These are phyloP conservation scores for Rossbeevera mucosa DNA, from an alignment of 768 basidiomycete species.

Conservation along the genomic window DNA sequence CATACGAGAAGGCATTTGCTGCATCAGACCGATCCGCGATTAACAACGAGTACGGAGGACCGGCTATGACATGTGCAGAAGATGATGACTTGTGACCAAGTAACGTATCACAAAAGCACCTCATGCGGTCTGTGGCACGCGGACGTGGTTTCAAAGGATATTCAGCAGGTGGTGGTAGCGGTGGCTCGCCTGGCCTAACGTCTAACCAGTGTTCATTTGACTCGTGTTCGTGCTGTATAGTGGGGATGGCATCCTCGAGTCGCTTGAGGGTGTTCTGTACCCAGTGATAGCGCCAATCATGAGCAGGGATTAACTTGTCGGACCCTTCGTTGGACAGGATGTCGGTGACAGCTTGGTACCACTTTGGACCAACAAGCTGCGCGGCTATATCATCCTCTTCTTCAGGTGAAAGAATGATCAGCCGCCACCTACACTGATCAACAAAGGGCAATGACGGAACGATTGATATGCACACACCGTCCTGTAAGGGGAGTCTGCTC, in stretches of 20 bases:
- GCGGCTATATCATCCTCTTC: conserved; percentile 88
- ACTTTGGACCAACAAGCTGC: conserved; percentile 77
- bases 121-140: conserved; percentile 68
- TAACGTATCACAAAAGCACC: conserved; percentile 47
- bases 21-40: conserved; percentile 82
- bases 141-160: conserved; percentile 83
- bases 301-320: conserved; percentile 58
- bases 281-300: conserved; percentile 91
- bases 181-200: conserved; percentile 44
- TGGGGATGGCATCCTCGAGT: conserved; percentile 71
- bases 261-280: conserved; percentile 72
- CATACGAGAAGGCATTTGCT: conserved; percentile 92
- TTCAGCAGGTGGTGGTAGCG: conserved; percentile 76
- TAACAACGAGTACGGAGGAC: conserved; percentile 86
- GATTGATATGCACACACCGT: conserved; percentile 44
- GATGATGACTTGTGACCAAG: conserved; percentile 40
- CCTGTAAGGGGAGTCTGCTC: conserved; percentile 85
- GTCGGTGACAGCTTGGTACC: conserved; percentile 79
- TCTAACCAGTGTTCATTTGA: conserved; percentile 55
- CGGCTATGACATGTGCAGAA: conserved; percentile 57
- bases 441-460: not conserved
- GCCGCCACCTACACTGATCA: conserved; percentile 57
- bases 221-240: conserved; percentile 56
- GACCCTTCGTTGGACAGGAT: conserved; percentile 67
- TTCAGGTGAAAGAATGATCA: conserved; percentile 86